Evolutionary conservation across 2,329 filamentous ascomycete genomes (phyloP), one percentile per base, ranked within the genome.

Genomic region (Rutstroemia sp.): DNA sequence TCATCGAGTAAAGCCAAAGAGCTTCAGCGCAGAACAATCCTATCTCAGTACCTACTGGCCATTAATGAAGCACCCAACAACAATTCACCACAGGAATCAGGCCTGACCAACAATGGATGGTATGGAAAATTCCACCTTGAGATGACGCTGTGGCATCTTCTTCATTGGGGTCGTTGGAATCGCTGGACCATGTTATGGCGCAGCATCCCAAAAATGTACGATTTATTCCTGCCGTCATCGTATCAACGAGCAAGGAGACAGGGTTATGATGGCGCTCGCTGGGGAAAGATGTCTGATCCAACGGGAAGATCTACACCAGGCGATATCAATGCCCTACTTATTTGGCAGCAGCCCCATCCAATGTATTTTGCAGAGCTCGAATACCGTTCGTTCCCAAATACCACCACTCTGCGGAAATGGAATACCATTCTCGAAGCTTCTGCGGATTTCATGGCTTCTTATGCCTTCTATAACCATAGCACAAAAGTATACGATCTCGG

Each of bases 331-430:
- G 77, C 75, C 9, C 69, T 84, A 1, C 70, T 85, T 3, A 78
- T 83, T 56, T 84, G 81, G 81, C 81, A 84, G 61, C 81, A 83
- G 62, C 80, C 80, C 7, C 81, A 84, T 64, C 73, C 77, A 0
- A 78, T 83, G 73, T 81, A 80, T 63, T 80, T 83, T 62, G 81
- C 81, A 0, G 80, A 82, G 65, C 68, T 77, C 17, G 77, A 81
- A 63, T 82, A 78, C 62, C 72, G 77, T 21, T 72, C 72, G 0
- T 75, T 71, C 52, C 74, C 76, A 0, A 72, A 68, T 7, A 53
- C 67, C 2, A 65, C 69, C 4, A 80, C 75, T 0, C 65, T 84
- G 5, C 50, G 64, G 42, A 75, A 74, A 36, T 84, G 82, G 82
- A 76, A 83, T 54, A 64, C 65, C 0, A 66, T 84, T 16, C 62